These are phyloP conservation scores for Mychonastes homosphaera DNA, from an alignment of 139 green algal genomes.

Conservation along the genomic window DNA sequence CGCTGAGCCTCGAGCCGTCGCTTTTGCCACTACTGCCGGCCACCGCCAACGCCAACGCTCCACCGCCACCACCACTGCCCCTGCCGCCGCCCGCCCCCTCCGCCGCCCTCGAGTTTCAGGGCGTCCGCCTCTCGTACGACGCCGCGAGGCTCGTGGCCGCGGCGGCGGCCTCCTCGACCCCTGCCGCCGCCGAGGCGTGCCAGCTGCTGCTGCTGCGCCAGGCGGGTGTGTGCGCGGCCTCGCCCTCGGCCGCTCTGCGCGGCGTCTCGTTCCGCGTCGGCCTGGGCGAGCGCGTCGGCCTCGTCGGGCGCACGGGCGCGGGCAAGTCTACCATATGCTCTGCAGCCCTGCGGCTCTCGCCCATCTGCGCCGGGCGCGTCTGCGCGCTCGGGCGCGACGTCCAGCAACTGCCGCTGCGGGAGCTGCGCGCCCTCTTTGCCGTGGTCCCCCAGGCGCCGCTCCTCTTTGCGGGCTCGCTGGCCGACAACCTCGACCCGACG, in stretches of 20 bases:
- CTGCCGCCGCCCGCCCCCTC: too few relatives aligned
- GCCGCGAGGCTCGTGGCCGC: too few relatives aligned
- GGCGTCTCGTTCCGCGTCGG: constrained; percentile 26
- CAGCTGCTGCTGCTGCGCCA: too few relatives aligned
- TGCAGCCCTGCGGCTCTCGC: constrained; percentile 8
- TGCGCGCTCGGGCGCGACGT: constrained; percentile 32
- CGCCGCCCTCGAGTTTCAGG: too few relatives aligned
- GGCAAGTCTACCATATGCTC: constrained; percentile 26
- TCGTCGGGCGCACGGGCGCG: constrained; percentile 62
- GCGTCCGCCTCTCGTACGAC: too few relatives aligned
- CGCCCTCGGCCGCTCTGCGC: constrained; percentile 35
- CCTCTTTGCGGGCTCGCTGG: constrained; percentile 54
- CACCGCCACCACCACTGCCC: too few relatives aligned
- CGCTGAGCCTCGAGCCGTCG: too few relatives aligned
- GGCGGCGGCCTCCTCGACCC: too few relatives aligned
- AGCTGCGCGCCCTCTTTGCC: constrained; percentile 11
- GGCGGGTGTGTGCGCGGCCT: too few relatives aligned
- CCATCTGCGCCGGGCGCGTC: constrained; percentile 1
- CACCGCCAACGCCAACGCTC: too few relatives aligned
- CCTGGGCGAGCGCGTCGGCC: constrained; percentile 47
- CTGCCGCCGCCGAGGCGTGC: too few relatives aligned
- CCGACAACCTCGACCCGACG: constrained; percentile 67
- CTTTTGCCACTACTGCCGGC: too few relatives aligned
- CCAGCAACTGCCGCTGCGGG: constrained; percentile 6
- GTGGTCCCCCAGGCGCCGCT: constrained; percentile 58